Conservation (phyloP, 1,139 yeast genomes). For the Sporopachydermia cereana region DNA sequence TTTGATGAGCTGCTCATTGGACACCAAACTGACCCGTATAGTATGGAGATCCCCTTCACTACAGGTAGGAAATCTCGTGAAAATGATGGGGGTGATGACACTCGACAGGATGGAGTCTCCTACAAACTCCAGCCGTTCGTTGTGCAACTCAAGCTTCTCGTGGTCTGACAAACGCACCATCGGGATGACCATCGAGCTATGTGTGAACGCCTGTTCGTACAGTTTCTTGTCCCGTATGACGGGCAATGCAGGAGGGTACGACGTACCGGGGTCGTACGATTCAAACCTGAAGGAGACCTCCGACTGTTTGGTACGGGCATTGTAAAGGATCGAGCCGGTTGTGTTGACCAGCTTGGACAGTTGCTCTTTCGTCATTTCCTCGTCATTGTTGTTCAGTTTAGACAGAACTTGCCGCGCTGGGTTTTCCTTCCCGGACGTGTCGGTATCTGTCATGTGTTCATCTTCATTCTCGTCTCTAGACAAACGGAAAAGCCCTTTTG, state of each 20-base stretch:
- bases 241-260: slow-evolving; percentile 56
- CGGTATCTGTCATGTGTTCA: too few relatives aligned
- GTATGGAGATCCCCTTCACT: slow-evolving; percentile 76
- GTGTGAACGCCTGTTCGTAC: slow-evolving; percentile 65
- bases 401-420: not conserved
- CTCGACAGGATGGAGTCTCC: slow-evolving; percentile 86
- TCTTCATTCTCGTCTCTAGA: too few relatives aligned
- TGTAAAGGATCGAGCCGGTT: slow-evolving; percentile 6
- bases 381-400: not conserved
- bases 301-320: slow-evolving; percentile 5
- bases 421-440: too few relatives aligned
- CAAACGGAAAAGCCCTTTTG: too few relatives aligned
- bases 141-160: slow-evolving; percentile 55
- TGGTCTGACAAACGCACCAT: slow-evolving; percentile 42
- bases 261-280: slow-evolving; percentile 1
- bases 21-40: slow-evolving; percentile 59
- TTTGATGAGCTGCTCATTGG: slow-evolving; percentile 60
- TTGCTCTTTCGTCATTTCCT: not conserved
- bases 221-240: slow-evolving; percentile 47
- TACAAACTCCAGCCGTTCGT: slow-evolving; percentile 84
- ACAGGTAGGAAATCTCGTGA: slow-evolving; percentile 51
- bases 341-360: not conserved
- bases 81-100: slow-evolving; percentile 58
- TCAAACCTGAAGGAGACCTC: slow-evolving; percentile 5
- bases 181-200: slow-evolving; percentile 59